Base-by-base conservation (phyloP, 192 early-diverging fungal genomes). In the Gryganskiella cystojenkinii region DNA sequence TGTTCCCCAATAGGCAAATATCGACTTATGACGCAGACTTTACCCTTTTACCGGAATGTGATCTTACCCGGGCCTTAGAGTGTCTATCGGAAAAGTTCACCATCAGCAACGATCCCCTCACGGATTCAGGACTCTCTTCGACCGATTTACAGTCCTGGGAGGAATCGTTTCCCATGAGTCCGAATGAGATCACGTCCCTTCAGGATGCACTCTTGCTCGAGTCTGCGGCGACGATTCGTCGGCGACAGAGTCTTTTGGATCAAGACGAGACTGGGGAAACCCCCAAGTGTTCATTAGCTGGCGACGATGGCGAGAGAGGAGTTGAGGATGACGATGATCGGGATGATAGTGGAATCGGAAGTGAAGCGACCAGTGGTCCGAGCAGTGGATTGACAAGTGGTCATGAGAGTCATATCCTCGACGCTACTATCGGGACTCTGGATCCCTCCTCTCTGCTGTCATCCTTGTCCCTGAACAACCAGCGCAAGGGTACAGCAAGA, bases 1-100 rank as follows among this genome's bases (percentile, higher is more conserved):
- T 43, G 15, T 31, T 15, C 8, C 24, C n/a, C n/a, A n/a, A n/a
- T n/a, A 76, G 72, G 59, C 72, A 76, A 67, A 76, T 76, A 76
- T 76, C 72, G 17, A 78, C 74, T 4, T 78, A 78, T 54, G 74
- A 78, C 43, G 74, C 66, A 0, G 74, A 78, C 46, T 78, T 78
- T 64, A 78, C 74, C n/a, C 55, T 78, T 15, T 20, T 78, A 56
- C 74, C 74, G 27, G 74, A 78, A 62, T 78, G 66, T 34, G 74
- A 78, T 11, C 74, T 78, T 27, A 62, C 40, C 14, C 65, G 74
- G 15, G 66, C 74, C 10, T 66, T 78, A 24, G 74, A 78, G 15
- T 68, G 66, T 37, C 55, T 78, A 13, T 47, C 66, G 9, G 58
- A 68, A 19, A 63, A 33, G 17, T 69, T 78, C 56, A 24, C 3